Evolutionary conservation across 768 basidiomycete species (phyloP), one percentile per base, ranked within the genome.

Genomic region (Tephrocybe sp.): DNA sequence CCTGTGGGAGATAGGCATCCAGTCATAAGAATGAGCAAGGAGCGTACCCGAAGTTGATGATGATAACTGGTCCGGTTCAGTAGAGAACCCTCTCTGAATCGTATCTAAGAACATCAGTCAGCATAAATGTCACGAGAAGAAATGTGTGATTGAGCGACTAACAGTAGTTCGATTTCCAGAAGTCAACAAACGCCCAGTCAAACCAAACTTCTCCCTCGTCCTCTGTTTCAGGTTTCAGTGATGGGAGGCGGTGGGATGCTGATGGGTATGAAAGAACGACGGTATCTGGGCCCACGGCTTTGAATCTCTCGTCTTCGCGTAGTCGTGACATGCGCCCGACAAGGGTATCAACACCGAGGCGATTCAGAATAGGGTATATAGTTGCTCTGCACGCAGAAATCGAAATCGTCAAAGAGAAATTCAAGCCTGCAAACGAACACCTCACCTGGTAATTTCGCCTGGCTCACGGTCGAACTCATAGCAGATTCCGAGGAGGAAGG

Each of bases 91-190:
- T 43, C 86, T 77, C 61, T 93, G 90, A 2, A 91, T 73, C 13
- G 89, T 81, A 68, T 89, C 89, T 91, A 38, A 4, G 16, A 55
- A 44, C 19, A 51, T 30, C 4, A 36, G 35, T 19, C 5, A 35
- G n/a, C n/a, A 45, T 30, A 13, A 19, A 41, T 41, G 45, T 41
- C 12, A 45, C 38, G 49, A 33, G 26, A 33, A 36, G 31, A 13
- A 4, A 39, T 41, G 49, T 4, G 5, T 38, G 9, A 19, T 52
- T 40, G 36, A 46, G 20, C 68, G 31, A 45, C 89, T 64, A 60
- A 96, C 96, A 92, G 63, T 94, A 97, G 63, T 96, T 95, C 40
- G 92, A 94, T 72, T 98, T 98, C 89, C 92, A 95, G 67, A 98
- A 99, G 68, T 99, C 97, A 5, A 97, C 84, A 68, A 98, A 98